These are phyloP conservation scores for Hymenochaete sp. DNA, from an alignment of 1,284 basidiomycete genomes.

Conservation along the genomic window DNA sequence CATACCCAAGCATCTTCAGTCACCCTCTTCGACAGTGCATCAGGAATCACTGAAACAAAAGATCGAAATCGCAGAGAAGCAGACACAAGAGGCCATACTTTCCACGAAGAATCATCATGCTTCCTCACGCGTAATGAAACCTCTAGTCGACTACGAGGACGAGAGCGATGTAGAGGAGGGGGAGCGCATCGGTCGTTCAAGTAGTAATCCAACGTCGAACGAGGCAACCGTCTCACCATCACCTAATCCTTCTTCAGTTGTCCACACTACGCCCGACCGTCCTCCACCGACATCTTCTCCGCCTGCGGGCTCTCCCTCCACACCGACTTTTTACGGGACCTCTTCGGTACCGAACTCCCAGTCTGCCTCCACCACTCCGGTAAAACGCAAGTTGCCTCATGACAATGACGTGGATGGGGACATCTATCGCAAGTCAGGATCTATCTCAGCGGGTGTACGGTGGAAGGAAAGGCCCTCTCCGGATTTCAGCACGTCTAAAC, in stretches of 20 bases:
- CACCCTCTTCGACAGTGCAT: conserved; percentile 43
- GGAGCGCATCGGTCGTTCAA: conserved; percentile 9
- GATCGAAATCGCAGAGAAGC: conserved; percentile 40
- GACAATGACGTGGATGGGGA: conserved; percentile 24
- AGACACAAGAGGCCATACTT: conserved; percentile 20
- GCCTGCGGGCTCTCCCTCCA: conserved; percentile 21
- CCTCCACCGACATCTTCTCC: conserved; percentile 19
- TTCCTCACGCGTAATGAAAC: neutral
- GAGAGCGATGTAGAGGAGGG: conserved; percentile 16
- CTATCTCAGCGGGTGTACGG: neutral
- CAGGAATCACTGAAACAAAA: conserved; percentile 50
- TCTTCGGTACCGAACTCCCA: conserved; percentile 15
- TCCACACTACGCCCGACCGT: neutral
- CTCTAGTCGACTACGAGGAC: conserved; percentile 15
- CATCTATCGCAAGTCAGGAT: too few relatives aligned
- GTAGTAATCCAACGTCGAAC: neutral
- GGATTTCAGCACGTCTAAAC: neutral
- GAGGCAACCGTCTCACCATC: neutral
- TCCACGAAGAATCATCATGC: conserved; percentile 24
- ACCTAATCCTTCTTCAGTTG: conserved; percentile 1
- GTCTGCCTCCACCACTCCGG: too few relatives aligned
- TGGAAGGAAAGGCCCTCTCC: neutral
- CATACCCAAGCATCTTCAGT: conserved; percentile 38
- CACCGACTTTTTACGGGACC: conserved; percentile 36
- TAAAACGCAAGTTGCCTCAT: conserved; percentile 35